Base-by-base conservation (phyloP, 2,329 filamentous ascomycete species). In the Hymenoscyphus salicellus region DNA sequence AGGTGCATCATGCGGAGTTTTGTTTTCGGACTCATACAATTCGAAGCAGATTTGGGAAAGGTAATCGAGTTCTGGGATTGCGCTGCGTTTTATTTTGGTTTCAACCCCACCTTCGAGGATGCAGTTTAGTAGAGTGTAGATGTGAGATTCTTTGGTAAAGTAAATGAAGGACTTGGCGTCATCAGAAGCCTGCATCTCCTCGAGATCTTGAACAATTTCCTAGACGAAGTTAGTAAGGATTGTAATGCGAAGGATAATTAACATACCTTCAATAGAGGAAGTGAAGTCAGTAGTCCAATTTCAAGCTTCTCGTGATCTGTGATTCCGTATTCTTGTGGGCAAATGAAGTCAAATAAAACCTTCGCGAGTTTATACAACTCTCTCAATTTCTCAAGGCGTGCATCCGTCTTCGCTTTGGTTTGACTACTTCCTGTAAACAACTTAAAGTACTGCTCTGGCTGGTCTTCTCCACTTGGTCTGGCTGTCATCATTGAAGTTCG, bases 101-200 rank as follows among this genome's bases (percentile, higher is more conserved):
- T 96, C 91, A 69, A 99, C 91, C 33, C 95, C 96, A 66, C 96
- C 95, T 77, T 99, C 95, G 30, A 99, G 85, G 71, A 99, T 98
- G 77, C 94, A 98, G 77, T 99, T 99, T 65, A 99, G 86, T 5
- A 99, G 84, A 5, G 95, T 99, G 80, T 99, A 99, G 68, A 99
- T 97, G 77, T 99, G 95, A 0, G 92, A 97, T 78, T 99, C 95
- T 78, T 99, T 99, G 68, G 95, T 99, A 78, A 99, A 99, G 80
- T 99, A 99, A 79, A 98, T 92, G 81, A 98, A 98, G 1, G 90
- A 94, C 76, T 97, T 97, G 55, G 93, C 93, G 70, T 96, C 91
- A 61, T 94, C 89, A 0, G 92, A 96, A 3, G 95, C 94, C 78
- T 99, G 95, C 78, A 98, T 92, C 78, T 98, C 93, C 79, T 99